A percentile compares a stretch with the other conserved stretches of the same genome.
phyloP scores from a whole-genome alignment of 257 asterid genomes.

The Solanum appendiculatum region DNA sequence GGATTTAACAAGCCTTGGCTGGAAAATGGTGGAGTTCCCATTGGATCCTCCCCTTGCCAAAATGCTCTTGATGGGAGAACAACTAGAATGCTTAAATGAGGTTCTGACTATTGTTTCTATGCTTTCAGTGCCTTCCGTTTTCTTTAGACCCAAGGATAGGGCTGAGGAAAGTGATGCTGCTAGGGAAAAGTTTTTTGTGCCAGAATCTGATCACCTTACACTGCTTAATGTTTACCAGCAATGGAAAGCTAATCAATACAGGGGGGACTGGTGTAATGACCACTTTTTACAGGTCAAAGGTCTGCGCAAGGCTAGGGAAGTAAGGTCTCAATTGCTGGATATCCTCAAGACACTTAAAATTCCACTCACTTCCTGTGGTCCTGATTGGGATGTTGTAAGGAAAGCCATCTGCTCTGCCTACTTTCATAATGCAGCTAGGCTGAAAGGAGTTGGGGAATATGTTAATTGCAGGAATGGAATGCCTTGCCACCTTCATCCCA shows the following conservation, averaged over 20 bases:
- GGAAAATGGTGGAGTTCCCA: slow-evolving; percentile 98
- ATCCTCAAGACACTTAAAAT: slow-evolving; percentile 67
- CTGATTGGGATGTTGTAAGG: slow-evolving; percentile 86
- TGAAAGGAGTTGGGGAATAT: slow-evolving; percentile 81
- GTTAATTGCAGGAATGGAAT: slow-evolving; percentile 85
- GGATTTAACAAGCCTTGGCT: slow-evolving; percentile 67
- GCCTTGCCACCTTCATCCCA: slow-evolving; percentile 96
- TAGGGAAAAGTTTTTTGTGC: slow-evolving; percentile 88
- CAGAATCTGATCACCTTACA: slow-evolving; percentile 85
- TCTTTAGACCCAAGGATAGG: slow-evolving; percentile 88
- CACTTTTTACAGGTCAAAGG: slow-evolving; percentile 89
- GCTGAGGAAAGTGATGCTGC: slow-evolving; percentile 98
- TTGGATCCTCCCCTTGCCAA: slow-evolving; percentile 99
- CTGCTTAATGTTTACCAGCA: slow-evolving; percentile 83
- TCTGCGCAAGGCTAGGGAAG: slow-evolving; percentile 81
- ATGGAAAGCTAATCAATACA: slow-evolving; percentile 71
- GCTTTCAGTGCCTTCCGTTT: slow-evolving; percentile 96
- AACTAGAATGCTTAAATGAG: slow-evolving; percentile 68
- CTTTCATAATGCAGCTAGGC: slow-evolving; percentile 79
- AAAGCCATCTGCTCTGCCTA: slow-evolving; percentile 90
- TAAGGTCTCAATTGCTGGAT: slow-evolving; percentile 77
- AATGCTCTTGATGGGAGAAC: slow-evolving; percentile 86
- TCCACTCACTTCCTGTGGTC: slow-evolving; percentile 74
- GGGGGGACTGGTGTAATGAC: slow-evolving; percentile 97
- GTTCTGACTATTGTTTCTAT: slow-evolving; percentile 86